Conservation (phyloP, 345 rosid genomes). For the Balakata baccata region DNA sequence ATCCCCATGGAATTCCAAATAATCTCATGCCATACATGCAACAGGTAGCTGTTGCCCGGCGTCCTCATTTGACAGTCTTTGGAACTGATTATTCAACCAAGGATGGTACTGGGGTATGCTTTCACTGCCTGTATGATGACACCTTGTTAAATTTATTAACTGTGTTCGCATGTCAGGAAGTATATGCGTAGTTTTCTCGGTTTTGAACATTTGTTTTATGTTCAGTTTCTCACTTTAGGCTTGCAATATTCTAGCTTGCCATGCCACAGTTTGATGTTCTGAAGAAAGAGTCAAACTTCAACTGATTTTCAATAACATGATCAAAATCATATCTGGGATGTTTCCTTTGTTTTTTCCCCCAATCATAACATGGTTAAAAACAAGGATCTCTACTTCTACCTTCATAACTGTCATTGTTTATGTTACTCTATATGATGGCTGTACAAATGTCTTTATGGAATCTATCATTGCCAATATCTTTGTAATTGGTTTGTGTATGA, state of each 20-base stretch:
- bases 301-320: background rate
- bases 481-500: background rate
- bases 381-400: too few species aligned
- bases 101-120: constrained; percentile 96
- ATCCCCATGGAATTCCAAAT: constrained; percentile 93
- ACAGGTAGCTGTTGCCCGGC: constrained; percentile 95
- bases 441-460: background rate
- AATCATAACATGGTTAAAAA: background rate
- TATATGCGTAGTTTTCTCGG: too few species aligned
- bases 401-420: too few species aligned
- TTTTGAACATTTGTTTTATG: too few species aligned
- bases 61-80: constrained; percentile 66
- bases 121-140: background rate
- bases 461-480: background rate
- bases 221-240: too few species aligned
- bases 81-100: constrained; percentile 84
- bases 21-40: constrained; percentile 99
- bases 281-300: background rate
- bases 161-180: too few species aligned
- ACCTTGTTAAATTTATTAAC: background rate
- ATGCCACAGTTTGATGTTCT: too few species aligned
- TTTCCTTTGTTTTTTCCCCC: background rate
- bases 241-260: too few species aligned
- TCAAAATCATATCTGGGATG: background rate
- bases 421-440: too few species aligned